Conservation (phyloP, 1,284 basidiomycete genomes). For the Cutaneotrichosporon cavernicola region DNA sequence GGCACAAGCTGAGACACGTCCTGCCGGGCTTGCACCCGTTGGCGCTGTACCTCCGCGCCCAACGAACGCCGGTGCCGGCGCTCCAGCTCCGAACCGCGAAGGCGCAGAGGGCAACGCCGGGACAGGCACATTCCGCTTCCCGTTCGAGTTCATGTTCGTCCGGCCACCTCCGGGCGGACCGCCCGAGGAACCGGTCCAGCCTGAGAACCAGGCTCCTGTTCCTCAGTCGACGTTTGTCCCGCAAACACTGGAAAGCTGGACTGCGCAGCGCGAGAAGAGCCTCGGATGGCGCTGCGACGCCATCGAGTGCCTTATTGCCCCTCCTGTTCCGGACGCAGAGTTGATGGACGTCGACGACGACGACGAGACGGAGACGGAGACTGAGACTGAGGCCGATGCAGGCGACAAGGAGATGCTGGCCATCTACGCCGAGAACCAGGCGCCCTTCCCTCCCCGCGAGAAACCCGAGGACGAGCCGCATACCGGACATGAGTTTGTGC, state of each 20-base stretch:
- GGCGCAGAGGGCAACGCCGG: not conserved
- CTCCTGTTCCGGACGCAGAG: constrained; percentile 24
- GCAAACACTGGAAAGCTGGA: constrained; percentile 42
- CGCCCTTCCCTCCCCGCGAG: constrained; percentile 13
- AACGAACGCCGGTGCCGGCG: not conserved
- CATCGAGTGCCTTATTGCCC: constrained; percentile 37
- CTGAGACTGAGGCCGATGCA: not conserved
- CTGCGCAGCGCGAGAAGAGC: constrained; percentile 36
- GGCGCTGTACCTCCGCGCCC: not conserved
- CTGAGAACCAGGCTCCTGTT: constrained; percentile 1
- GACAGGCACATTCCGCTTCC: constrained; percentile 8
- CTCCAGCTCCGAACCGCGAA: not conserved
- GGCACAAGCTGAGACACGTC: not conserved
- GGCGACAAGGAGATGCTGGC: constrained; percentile 38
- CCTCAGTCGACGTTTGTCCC: constrained; percentile 17
- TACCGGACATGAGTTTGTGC: constrained; percentile 22
- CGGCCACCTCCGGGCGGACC: not conserved
- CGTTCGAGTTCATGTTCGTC: constrained; percentile 21
- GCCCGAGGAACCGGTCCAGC: not conserved
- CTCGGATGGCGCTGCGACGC: constrained; percentile 50
- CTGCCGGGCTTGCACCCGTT: not conserved
- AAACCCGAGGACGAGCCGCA: constrained; percentile 9
- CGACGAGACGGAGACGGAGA: not conserved
- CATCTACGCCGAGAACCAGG: constrained; percentile 36
- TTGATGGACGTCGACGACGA: constrained; percentile 21